These are phyloP conservation scores for Penicillium occitanis DNA, from an alignment of 2,329 filamentous ascomycete genomes.

Conservation along the genomic window DNA sequence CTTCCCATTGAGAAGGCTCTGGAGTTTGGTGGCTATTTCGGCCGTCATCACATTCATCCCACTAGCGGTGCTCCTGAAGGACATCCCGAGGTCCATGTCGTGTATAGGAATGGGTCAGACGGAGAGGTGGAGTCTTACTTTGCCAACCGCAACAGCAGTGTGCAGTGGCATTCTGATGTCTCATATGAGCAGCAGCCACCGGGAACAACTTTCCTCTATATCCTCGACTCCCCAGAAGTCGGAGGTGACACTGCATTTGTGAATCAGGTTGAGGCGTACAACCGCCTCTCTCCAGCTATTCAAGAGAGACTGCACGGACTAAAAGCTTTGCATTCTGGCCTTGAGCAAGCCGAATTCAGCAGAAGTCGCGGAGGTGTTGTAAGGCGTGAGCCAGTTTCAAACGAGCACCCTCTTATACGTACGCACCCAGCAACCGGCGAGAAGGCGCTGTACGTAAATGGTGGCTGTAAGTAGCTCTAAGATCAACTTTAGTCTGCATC, in stretches of 20 bases:
- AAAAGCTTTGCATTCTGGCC: constrained; percentile 31
- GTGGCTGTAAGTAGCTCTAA: constrained; percentile 32
- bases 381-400: constrained; percentile 33
- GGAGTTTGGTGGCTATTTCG: constrained; percentile 31
- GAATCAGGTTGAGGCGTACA: constrained; percentile 31
- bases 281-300: constrained; percentile 30
- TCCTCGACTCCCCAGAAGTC: constrained; percentile 27
- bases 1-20: constrained; percentile 24
- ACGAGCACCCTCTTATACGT: constrained; percentile 35
- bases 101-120: constrained; percentile 16
- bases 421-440: constrained; percentile 37
- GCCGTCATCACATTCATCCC: constrained; percentile 27
- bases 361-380: constrained; percentile 26
- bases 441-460: constrained; percentile 38
- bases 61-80: constrained; percentile 19
- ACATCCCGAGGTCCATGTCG: constrained; percentile 18
- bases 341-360: constrained; percentile 29
- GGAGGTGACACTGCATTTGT: constrained; percentile 36
- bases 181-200: constrained; percentile 33
- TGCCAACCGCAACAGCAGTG: constrained; percentile 33
- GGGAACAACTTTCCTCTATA: constrained; percentile 31
- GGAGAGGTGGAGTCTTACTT: constrained; percentile 18
- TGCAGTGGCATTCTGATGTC: constrained; percentile 30
- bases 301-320: constrained; percentile 33
- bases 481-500: not conserved